These are phyloP conservation scores for Breviolum minutum DNA, from an alignment of 73 alveolate species.

Conservation along the genomic window DNA sequence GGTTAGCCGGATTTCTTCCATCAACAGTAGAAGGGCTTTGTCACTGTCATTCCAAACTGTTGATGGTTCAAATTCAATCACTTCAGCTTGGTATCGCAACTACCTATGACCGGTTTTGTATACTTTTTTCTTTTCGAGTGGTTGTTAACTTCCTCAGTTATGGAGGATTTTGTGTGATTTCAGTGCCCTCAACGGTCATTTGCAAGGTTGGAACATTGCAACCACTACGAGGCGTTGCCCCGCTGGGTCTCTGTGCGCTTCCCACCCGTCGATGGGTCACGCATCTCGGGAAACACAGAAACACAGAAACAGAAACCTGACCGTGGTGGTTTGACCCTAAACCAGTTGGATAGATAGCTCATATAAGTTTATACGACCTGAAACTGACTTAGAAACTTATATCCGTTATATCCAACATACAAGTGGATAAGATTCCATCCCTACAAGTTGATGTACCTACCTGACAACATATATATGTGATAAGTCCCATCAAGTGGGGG, in stretches of 20 bases:
- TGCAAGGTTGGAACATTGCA: slow-evolving; percentile 65
- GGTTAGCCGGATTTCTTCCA: too few relatives aligned
- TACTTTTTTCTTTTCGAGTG: background rate
- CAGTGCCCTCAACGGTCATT: background rate
- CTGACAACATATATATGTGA: too few relatives aligned
- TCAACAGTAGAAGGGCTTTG: too few relatives aligned
- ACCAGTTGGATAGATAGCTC: background rate
- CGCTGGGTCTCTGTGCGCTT: slow-evolving; percentile 92
- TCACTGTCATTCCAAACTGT: background rate
- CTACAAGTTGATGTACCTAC: too few relatives aligned
- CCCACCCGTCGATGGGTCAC: background rate
- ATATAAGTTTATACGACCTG: too few relatives aligned
- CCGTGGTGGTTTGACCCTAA: background rate
- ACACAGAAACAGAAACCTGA: background rate
- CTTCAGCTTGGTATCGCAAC: background rate
- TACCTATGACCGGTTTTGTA: background rate
- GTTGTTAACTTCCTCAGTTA: too few relatives aligned
- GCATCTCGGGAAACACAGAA: background rate
- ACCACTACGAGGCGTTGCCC: slow-evolving; percentile 44
- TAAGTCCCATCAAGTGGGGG: too few relatives aligned
- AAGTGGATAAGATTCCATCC: too few relatives aligned
- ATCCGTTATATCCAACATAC: too few relatives aligned
- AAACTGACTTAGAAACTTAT: too few relatives aligned
- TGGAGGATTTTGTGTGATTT: background rate
- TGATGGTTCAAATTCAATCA: background rate